A percentile compares a stretch with the other conserved stretches of the same genome.
Conservation (phyloP, 2,329 filamentous ascomycete species). For the Elsinoe australis region DNA sequence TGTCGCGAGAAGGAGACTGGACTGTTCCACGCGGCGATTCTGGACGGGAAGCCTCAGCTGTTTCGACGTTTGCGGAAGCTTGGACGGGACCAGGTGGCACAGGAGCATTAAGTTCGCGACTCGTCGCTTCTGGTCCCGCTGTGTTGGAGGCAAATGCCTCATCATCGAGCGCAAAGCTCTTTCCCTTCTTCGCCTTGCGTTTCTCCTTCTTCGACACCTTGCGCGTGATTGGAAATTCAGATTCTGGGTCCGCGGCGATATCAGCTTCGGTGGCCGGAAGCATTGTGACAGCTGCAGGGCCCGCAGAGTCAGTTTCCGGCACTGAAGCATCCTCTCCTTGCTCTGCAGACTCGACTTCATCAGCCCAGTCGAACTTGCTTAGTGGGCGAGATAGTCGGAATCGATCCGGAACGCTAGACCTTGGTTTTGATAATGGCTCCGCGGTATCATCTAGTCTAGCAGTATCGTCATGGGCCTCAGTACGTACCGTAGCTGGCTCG, state of each 20-base stretch:
- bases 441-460: not conserved
- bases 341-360: constrained; percentile 3
- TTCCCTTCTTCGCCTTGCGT: constrained; percentile 5
- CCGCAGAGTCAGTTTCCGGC: constrained; percentile 2
- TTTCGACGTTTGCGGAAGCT: too few species aligned
- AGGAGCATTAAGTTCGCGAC: too few species aligned
- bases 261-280: not conserved
- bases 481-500: not conserved
- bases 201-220: constrained; percentile 11
- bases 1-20: constrained; percentile 27
- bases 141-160: not conserved
- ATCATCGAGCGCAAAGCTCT: not conserved
- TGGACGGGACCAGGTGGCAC: too few species aligned
- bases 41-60: not conserved
- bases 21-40: not conserved
- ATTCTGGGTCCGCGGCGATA: not conserved
- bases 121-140: not conserved
- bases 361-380: constrained; percentile 17
- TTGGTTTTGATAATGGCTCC: not conserved
- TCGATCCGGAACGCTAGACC: constrained; percentile 10
- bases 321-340: constrained; percentile 16
- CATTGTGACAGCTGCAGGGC: too few species aligned
- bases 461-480: not conserved
- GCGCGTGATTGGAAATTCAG: not conserved
- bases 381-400: constrained; percentile 12